Evolutionary conservation across 2,329 filamentous ascomycete species (phyloP), one percentile per base, ranked within the genome.

Genomic region (Davidsoniella virescens): DNA sequence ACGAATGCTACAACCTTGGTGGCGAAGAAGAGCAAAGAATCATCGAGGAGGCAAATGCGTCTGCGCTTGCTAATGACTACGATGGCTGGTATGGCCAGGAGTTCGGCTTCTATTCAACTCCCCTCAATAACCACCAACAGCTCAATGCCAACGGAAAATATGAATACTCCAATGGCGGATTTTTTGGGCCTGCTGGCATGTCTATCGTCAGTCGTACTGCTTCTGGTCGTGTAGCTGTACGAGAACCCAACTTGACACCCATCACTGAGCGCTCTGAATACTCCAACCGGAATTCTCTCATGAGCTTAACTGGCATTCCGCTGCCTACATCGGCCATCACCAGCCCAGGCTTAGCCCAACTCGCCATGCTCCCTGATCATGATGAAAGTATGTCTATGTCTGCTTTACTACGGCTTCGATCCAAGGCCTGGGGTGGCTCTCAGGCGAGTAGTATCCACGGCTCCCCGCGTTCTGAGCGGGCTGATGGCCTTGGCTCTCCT

Each of bases 191-290:
- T 0, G 78, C 82, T 17, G 82, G 82, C 2, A 55, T 56, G 46
- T 52, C 49, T 12, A 58, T 60, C n/a, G 65, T 82, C 14, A 73
- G 80, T 52, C 77, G 86, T 36, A 81, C 73, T 55, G 78, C 78
- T 50, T 92, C 84, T 56, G 87, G 85, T 17, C 78, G 80, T 12
- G 71, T 80, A 47, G 77, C 81, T 26, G 84, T 84, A 17, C 78
- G 83, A 39, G 90, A 95, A 61, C 90, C 92, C 1, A 95, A 92
- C 58, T 68, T 98, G 44, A 96, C 92, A 1, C 92, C 92, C 5
- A 96, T 98, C 58, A 96, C 90, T 0, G 92, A 96, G 63, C 78
- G 88, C 10, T 94, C 86, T 53, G 92, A 98, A 64, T 95, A 94
- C 69, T 94, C 87, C 40, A 94, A 93, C 53, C 79, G 92, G 42